Evolutionary conservation across 2,329 filamentous ascomycete species (phyloP), one percentile per base, ranked within the genome.

Genomic region (Diaporthe batatas): DNA sequence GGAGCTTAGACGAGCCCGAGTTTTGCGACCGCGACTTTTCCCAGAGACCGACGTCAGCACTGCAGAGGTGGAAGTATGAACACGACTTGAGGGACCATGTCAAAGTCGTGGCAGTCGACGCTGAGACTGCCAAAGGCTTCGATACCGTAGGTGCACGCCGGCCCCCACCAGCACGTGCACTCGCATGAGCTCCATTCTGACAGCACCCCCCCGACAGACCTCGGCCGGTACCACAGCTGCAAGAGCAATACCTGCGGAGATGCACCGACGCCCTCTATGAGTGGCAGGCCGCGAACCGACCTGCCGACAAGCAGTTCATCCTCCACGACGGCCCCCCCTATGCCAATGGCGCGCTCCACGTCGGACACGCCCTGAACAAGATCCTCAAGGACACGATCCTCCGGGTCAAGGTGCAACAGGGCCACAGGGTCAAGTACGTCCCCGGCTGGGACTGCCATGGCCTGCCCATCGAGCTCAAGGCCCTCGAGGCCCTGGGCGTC

Each of bases 361-460:
- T 97, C 74, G 96, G 96, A 3, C 96, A 99, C 86, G 95, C 96
- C 47, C 86, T 99, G 80, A 99, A 99, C 83, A 99, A 99, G 84
- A 92, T 98, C 77, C 87, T 98, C 73, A 99, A 99, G 85, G 96
- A 99, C 83, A 93, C 98, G 79, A 94, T 97, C 75, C 88, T 95
- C 77, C 90, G 96, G 53, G 91, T 92, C 74, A 91, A 98, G 83
- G 85, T 98, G 74, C 91, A 93, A 74, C 89, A 92, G 79, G 96
- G 87, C 23, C 91, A 89, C 77, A 88, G 90, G 75, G 91, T 98
- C 44, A 87, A 91, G 51, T 99, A 97, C 79, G 87, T 95, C 21
- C 96, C 96, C 2, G 96, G 96, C 58, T 99, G 96, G 96, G 97
- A 99, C 81, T 99, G 96, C 77, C 96, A 99, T 85, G 96, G 96